Base-by-base conservation (phyloP, 2,329 filamentous ascomycete species). In the Harringtonia aguacate region DNA sequence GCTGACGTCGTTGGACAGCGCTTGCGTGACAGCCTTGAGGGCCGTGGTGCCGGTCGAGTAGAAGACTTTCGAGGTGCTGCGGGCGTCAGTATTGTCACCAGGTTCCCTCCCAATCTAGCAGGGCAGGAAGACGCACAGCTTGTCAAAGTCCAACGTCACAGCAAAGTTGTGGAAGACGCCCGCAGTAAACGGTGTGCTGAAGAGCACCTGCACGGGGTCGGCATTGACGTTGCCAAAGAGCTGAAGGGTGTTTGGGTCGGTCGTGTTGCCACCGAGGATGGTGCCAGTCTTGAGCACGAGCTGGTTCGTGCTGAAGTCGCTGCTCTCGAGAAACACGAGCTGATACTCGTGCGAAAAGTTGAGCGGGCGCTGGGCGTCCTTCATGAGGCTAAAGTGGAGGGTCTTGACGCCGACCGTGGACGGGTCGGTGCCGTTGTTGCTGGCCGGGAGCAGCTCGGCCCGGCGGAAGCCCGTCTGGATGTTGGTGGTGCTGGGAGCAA, bases 341-440 rank as follows among this genome's bases (percentile, higher is more conserved):
- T 77, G 64, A 59, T 80, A 81, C 60, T 80, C 75, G 56, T 81
- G 77, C 8, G 69, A 71, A 43, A 72, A 59, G 61, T 81, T 80
- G 42, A 81, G 58, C 13, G 69, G 68, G 12, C 72, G 63, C 34
- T 61, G 53, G 4, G 58, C 47, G 50, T 80, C 75, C 53, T 73
- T 71, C 57, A 66, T 66, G 28, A 81, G 54, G 51, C 70, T 75
- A 58, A 75, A 80, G 59, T 81, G 77, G 41, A 81, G 65, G 2
- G 75, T 79, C 61, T 78, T 79, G 46, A 78, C 59, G 24, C 75
- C 75, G 22, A 57, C 56, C 31, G 68, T 73, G 20, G 69, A 72
- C n/a, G 61, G 50, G 42, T 77, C 75, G 36, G 68, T 67, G 43
- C 72, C 64, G 17, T 58, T 62, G 62, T 72, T 69, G 62, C 68